A percentile compares a stretch with the other conserved stretches of the same genome.
Conservation (phyloP, 1,139 yeast species). For the Hansenula anomala region DNA sequence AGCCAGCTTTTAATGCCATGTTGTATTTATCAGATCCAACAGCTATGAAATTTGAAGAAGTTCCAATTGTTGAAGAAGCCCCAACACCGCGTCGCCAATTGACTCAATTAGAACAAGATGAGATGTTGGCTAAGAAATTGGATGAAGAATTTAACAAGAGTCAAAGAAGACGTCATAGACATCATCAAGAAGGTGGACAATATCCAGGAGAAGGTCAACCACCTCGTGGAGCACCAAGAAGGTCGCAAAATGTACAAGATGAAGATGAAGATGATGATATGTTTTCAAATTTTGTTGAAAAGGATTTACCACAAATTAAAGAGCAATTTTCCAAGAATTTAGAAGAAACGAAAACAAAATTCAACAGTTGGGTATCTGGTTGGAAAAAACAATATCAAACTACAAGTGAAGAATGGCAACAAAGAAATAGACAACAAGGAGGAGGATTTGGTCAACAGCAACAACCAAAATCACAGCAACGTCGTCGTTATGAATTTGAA, state of each 20-base stretch:
- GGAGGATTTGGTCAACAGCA: neutral
- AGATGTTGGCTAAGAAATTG: conserved; percentile 72
- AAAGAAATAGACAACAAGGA: conserved; percentile 15
- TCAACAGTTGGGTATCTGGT: conserved; percentile 80
- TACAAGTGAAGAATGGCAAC: conserved; percentile 10
- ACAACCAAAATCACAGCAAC: no score
- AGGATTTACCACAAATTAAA: conserved; percentile 59
- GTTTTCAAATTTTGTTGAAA: conserved; percentile 61
- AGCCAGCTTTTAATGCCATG: conserved; percentile 85
- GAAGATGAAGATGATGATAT: conserved; percentile 45
- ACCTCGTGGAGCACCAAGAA: conserved; percentile 14
- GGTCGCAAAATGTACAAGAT: conserved; percentile 30
- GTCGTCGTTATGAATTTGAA: conserved; percentile 34
- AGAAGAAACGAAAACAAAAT: conserved; percentile 76
- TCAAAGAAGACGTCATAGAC: conserved; percentile 15
- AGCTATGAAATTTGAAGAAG: conserved; percentile 54
- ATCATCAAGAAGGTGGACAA: conserved; percentile 21
- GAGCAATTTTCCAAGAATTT: conserved; percentile 72
- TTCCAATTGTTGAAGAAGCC: conserved; percentile 26
- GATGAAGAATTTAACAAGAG: conserved; percentile 60
- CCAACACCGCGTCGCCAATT: conserved; percentile 24
- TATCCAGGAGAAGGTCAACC: conserved; percentile 19
- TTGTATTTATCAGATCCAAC: conserved; percentile 76
- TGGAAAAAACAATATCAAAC: conserved; percentile 23
- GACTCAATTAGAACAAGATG: conserved; percentile 68